These are phyloP conservation scores for Solanum ahanhuiri DNA, from an alignment of 257 asterid species.

Conservation along the genomic window DNA sequence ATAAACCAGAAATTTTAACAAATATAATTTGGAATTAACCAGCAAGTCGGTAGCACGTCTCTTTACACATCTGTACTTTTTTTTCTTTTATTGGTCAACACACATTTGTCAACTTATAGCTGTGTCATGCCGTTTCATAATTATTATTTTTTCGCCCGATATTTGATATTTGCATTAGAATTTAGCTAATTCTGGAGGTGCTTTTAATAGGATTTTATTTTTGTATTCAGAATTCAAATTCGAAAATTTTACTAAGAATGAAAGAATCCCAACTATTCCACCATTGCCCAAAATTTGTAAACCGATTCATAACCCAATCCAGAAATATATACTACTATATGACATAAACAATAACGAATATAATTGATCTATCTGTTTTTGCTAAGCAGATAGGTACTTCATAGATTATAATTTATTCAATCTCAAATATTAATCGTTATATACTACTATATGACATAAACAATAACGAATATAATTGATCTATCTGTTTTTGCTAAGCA, in stretches of 20 bases:
- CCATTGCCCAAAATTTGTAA: too few relatives aligned
- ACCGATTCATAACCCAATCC: background rate
- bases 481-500: background rate
- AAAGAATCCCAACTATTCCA: background rate
- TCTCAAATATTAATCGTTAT: background rate
- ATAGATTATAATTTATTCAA: background rate
- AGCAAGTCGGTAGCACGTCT: background rate
- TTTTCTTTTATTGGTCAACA: background rate
- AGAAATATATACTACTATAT: background rate
- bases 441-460: background rate
- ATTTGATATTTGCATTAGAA: background rate
- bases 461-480: background rate
- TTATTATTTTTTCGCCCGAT: too few relatives aligned
- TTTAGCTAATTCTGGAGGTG: fast-evolving
- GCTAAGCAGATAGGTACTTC: background rate
- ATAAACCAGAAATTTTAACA: background rate
- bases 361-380: background rate
- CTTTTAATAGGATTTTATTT: background rate
- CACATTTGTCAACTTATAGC: background rate
- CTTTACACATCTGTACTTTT: background rate
- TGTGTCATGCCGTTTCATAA: background rate
- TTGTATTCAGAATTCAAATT: too few relatives aligned
- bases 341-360: background rate
- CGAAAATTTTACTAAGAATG: fast-evolving
- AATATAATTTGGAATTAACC: background rate